A percentile compares a stretch with the other conserved stretches of the same genome.
Conservation (phyloP, 345 rosid species). For the Nephelium lappaceum region DNA sequence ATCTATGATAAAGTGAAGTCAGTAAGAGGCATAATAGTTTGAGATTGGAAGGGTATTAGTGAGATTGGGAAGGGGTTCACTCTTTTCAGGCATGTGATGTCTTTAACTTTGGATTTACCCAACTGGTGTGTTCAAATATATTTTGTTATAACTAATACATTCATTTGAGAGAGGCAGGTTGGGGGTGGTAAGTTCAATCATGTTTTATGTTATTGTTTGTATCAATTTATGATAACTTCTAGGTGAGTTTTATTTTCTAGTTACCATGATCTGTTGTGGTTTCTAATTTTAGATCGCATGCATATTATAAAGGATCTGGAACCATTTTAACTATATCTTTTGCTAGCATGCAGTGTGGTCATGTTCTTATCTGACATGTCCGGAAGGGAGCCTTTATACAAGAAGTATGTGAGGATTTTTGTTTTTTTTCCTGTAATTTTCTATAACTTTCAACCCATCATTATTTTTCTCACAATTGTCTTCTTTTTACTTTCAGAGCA, state of each 20-base stretch:
- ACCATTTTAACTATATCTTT: conserved; percentile 35
- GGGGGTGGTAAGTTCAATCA: neutral
- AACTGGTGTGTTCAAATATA: too few relatives aligned
- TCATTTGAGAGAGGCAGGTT: neutral
- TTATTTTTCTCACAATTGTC: conserved; percentile 21
- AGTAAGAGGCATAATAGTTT: neutral
- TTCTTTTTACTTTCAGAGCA: conserved; percentile 51
- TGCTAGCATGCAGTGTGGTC: conserved; percentile 74
- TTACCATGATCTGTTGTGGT: neutral
- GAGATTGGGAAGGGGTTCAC: neutral
- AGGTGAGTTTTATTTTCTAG: neutral
- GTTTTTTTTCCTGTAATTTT: neutral
- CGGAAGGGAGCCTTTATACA: conserved; percentile 94
- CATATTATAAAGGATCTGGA: conserved; percentile 7
- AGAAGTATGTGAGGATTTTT: conserved; percentile 53
- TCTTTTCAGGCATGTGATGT: neutral
- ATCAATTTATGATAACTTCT: neutral
- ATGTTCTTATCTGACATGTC: conserved; percentile 99
- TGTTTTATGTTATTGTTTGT: neutral
- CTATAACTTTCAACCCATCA: conserved; percentile 1
- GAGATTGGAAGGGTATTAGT: neutral
- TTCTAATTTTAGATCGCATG: neutral
- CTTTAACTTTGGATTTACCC: neutral
- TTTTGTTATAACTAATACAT: neutral
- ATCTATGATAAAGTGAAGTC: neutral